Base-by-base conservation (phyloP, 371 early-diverging fungal species). In the Mortierella sp. region DNA sequence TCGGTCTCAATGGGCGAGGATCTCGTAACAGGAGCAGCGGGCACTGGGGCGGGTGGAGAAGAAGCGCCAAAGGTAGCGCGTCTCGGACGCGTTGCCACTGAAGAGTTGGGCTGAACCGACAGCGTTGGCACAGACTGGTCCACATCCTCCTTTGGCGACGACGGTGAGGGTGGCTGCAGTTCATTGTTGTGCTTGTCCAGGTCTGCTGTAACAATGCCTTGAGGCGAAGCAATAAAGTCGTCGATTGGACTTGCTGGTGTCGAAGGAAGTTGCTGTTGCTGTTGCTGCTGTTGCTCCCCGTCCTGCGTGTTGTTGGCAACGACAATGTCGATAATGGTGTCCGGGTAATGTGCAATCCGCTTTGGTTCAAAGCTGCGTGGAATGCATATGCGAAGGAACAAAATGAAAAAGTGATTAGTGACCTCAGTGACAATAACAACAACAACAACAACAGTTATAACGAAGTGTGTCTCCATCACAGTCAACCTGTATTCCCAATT, bases 321-420 rank as follows among this genome's bases (percentile, higher is more conserved):
- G 40, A 67, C 67, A 24, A 67, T 67, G 67, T 67, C 67, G 24
- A 67, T 67, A 40, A 67, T 67, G 67, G 67, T 21, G 67, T 67
- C 34, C 8, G 67, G 67, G 67, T 67, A 67, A 11, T 67, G 67
- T 24, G 67, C 67, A 9, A 67, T 67, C 43, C 67, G 37, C 43
- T 67, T 67, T 37, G 67, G 67, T 9, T 67, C 43, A 40, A 67
- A 67, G 13, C 67, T 67, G 4, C 21, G 10, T 37, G 43, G 3
- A 37, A 10, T 16, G 24, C 6, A 34, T 4, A 13, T 34, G 34
- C 5, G 64, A 16, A 67, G 21, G 11, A 10, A 67, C 1, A 1
- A 40, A n/a, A 34, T 1, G 34, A 3, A 24, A 24, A 40, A 11
- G 67, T 24, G 67, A 67, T 67, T 67, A 67, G 43, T 1, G 26